Evolutionary conservation across 176 grass and related monocot genomes (phyloP).

Genomic region (Eremochloa ophiuroides): DNA sequence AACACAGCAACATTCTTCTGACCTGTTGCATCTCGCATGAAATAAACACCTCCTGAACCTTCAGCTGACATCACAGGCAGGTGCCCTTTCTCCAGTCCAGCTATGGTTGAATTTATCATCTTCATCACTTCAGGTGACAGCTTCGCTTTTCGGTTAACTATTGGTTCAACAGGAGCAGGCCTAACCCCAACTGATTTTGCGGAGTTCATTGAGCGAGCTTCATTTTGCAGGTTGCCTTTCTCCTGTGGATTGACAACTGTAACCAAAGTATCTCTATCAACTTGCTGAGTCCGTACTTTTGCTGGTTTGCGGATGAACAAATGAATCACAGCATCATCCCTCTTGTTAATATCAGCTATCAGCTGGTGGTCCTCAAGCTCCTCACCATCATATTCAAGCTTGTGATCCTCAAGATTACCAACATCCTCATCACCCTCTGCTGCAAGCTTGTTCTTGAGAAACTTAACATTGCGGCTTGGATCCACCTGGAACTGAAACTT

Average conservation of each 20-base stretch:
- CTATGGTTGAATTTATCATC: constrained; percentile 43
- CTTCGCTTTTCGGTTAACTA: constrained; percentile 46
- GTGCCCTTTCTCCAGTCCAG: constrained; percentile 53
- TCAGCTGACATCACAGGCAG: constrained; percentile 61
- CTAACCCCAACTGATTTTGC: constrained; percentile 20
- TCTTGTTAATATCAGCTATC: constrained; percentile 74
- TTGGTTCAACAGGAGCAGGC: constrained; percentile 45
- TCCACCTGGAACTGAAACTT: constrained; percentile 63
- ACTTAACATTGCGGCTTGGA: constrained; percentile 41
- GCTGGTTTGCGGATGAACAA: constrained; percentile 59
- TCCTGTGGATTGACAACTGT: constrained; percentile 40
- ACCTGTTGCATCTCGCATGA: constrained; percentile 64
- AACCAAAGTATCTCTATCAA: constrained; percentile 48
- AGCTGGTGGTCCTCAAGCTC: constrained; percentile 62
- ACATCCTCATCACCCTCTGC: constrained; percentile 40
- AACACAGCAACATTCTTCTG: constrained; percentile 60
- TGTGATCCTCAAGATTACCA: constrained; percentile 37
- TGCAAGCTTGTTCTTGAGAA: constrained; percentile 56
- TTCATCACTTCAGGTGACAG: constrained; percentile 39
- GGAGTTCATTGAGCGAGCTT: constrained; percentile 22
- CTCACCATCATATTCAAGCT: constrained; percentile 52
- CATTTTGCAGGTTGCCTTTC: constrained; percentile 28
- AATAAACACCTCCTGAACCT: constrained; percentile 74
- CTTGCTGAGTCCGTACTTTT: constrained; percentile 40
- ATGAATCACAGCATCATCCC: constrained; percentile 58